Conservation (phyloP, 2,329 filamentous ascomycete species). For the Colletotrichum ledebouriae region DNA sequence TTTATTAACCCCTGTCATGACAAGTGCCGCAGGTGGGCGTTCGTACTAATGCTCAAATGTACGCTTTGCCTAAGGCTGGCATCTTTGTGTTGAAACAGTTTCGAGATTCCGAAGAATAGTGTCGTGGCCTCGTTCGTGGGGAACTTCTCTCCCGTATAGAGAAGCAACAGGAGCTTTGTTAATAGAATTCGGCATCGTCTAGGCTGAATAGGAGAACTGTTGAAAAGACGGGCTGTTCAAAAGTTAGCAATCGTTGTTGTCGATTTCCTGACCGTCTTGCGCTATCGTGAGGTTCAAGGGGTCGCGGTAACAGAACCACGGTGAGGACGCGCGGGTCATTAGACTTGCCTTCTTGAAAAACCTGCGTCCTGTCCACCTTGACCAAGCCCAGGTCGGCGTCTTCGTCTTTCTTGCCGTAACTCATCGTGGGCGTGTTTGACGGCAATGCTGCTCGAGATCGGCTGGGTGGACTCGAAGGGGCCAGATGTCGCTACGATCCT, state of each 20-base stretch:
- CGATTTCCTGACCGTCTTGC: no score
- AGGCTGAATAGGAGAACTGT: slow-evolving; percentile 95
- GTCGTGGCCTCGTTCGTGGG: slow-evolving; percentile 97
- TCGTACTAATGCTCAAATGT: slow-evolving; percentile 68
- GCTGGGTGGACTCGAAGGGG: slow-evolving; percentile 45
- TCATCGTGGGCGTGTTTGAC: slow-evolving; percentile 74
- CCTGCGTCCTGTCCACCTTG: slow-evolving; percentile 96
- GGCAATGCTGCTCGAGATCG: slow-evolving; percentile 50
- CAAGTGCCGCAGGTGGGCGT: background rate
- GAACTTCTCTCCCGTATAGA: slow-evolving; percentile 98
- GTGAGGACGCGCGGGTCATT: background rate
- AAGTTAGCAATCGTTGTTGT: no score
- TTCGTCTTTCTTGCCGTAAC: slow-evolving; percentile 99
- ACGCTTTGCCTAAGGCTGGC: slow-evolving; percentile 98
- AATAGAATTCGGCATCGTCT: slow-evolving; percentile 97
- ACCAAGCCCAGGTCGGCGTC: slow-evolving; percentile 94
- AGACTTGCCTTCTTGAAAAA: slow-evolving; percentile 94
- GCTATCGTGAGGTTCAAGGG: background rate
- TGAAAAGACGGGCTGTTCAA: slow-evolving; percentile 89
- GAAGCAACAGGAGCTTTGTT: slow-evolving; percentile 95
- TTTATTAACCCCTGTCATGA: background rate
- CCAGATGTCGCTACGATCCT: background rate
- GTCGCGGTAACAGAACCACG: slow-evolving; percentile 3
- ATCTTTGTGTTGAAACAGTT: slow-evolving; percentile 99
- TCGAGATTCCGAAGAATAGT: slow-evolving; percentile 98